These are phyloP conservation scores for Ambrosiella beaveri DNA, from an alignment of 2,329 filamentous ascomycete species.

Conservation along the genomic window DNA sequence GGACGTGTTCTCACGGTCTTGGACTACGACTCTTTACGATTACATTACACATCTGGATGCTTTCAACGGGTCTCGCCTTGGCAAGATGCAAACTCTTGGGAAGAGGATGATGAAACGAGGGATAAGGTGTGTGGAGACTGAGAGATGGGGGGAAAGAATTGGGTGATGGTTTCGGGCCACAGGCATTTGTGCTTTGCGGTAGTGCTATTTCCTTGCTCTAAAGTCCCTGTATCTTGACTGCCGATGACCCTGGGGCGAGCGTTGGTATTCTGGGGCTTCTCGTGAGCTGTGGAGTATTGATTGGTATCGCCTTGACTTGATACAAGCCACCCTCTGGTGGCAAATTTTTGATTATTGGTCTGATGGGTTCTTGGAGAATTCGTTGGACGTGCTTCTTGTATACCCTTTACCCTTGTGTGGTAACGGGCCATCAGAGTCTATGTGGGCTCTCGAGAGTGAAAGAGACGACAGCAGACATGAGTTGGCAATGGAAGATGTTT, in stretches of 20 bases:
- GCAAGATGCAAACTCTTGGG: slow-evolving; percentile 1
- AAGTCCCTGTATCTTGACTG: background rate
- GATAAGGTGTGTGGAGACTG: background rate
- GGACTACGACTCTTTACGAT: slow-evolving; percentile 5
- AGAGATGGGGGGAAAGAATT: background rate
- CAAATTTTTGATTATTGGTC: background rate
- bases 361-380: background rate
- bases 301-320: background rate
- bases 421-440: background rate
- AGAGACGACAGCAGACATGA: background rate
- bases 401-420: background rate
- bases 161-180: background rate
- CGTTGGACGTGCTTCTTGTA: background rate
- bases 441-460: background rate
- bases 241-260: background rate
- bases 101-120: background rate
- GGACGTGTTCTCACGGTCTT: background rate
- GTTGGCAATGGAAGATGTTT: background rate
- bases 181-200: background rate
- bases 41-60: slow-evolving; percentile 4
- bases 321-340: background rate
- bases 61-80: slow-evolving; percentile 4
- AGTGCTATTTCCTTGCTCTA: background rate
- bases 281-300: background rate
- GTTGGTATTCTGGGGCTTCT: background rate